Evolutionary conservation across 345 rosid genomes (phyloP).

Genomic region (Hirschfeldia incana): DNA sequence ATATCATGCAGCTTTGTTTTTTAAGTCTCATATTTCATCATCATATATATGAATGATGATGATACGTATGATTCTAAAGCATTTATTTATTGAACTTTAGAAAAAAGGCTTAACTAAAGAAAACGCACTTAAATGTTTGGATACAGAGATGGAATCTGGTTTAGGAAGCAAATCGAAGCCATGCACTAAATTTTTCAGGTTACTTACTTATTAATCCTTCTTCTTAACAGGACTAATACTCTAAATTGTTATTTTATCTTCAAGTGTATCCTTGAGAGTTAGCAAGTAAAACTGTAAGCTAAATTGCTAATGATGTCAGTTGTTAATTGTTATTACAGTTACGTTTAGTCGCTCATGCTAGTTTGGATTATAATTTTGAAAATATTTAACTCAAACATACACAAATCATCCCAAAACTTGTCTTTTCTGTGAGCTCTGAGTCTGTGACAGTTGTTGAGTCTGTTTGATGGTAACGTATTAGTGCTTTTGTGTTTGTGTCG

Average conservation of each 20-base stretch:
- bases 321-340: conserved; percentile 37
- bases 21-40: too few species aligned
- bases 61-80: background rate
- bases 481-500: conserved; percentile 1
- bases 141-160: conserved; percentile 48
- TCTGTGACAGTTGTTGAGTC: conserved; percentile 4
- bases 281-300: background rate
- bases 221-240: conserved; percentile 49
- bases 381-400: conserved; percentile 6
- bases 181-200: conserved; percentile 99
- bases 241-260: conserved; percentile 26
- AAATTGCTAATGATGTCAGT: conserved; percentile 16
- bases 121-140: background rate
- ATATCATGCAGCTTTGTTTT: too few species aligned
- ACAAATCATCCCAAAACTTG: conserved; percentile 14
- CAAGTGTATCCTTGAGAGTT: background rate
- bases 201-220: conserved; percentile 58
- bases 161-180: conserved; percentile 99
- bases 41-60: too few species aligned
- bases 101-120: background rate
- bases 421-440: conserved; percentile 9
- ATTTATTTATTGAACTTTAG: background rate
- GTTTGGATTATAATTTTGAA: background rate
- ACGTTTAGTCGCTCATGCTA: conserved; percentile 11
- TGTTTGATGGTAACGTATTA: conserved; percentile 24